Conservation (phyloP, 768 basidiomycete genomes). For the Termitomyces sp. region DNA sequence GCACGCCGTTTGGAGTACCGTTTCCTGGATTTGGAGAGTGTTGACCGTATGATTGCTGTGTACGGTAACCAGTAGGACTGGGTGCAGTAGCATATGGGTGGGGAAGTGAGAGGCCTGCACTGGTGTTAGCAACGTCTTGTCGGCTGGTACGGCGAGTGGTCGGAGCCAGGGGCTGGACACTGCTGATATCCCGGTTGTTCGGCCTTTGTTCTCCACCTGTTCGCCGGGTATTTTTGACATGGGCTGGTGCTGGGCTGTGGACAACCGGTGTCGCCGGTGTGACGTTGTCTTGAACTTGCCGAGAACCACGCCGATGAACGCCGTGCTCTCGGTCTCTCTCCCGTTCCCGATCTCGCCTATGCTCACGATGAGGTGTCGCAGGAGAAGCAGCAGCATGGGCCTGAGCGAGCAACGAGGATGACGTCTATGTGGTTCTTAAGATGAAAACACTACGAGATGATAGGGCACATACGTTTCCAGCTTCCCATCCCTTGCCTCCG, state of each 20-base stretch:
- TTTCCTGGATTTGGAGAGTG: slow-evolving; percentile 47
- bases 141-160: slow-evolving; percentile 68
- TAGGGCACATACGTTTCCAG: slow-evolving; percentile 61
- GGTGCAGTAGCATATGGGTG: slow-evolving; percentile 76
- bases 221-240: slow-evolving; percentile 56
- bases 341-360: slow-evolving; percentile 54
- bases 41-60: slow-evolving; percentile 47
- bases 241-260: slow-evolving; percentile 61
- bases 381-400: slow-evolving; percentile 54
- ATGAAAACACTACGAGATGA: slow-evolving; percentile 2
- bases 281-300: slow-evolving; percentile 53
- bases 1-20: slow-evolving; percentile 37
- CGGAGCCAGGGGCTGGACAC: slow-evolving; percentile 66
- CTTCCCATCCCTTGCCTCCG: slow-evolving; percentile 95
- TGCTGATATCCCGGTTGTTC: slow-evolving; percentile 51
- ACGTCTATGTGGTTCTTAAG: slow-evolving; percentile 29
- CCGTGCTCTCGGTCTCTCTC: slow-evolving; percentile 55
- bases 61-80: slow-evolving; percentile 53
- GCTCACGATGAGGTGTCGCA: slow-evolving; percentile 53
- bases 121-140: slow-evolving; percentile 36
- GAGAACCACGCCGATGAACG: slow-evolving; percentile 46
- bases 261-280: slow-evolving; percentile 59
- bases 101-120: slow-evolving; percentile 44
- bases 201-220: slow-evolving; percentile 46
- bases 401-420: slow-evolving; percentile 40